phyloP scores from a whole-genome alignment of 1,284 basidiomycete species.

The Kalmanozyma brasiliensis region DNA sequence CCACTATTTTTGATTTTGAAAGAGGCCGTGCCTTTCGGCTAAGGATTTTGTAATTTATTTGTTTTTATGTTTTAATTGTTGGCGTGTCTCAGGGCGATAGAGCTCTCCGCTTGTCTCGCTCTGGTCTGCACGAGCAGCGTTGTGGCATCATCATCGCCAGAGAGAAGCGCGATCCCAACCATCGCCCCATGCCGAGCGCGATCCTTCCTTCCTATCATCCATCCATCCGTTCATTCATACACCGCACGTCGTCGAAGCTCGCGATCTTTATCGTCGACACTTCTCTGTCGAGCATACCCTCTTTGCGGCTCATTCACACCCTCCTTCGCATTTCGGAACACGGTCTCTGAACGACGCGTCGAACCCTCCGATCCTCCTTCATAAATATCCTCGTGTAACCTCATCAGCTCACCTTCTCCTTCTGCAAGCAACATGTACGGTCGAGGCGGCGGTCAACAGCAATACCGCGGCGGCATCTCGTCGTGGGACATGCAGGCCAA shows the following conservation, averaged over 20 bases:
- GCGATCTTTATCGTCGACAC: slow-evolving; percentile 1
- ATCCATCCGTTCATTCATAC: neutral
- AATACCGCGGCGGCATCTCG: slow-evolving; percentile 40
- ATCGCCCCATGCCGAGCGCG: neutral
- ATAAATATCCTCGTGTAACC: too few species aligned
- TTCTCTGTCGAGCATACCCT: slow-evolving; percentile 1
- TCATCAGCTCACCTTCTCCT: neutral
- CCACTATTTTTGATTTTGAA: too few species aligned
- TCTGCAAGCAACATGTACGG: slow-evolving; percentile 34
- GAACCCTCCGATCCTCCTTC: neutral
- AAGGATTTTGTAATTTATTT: too few species aligned
- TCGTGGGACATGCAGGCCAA: slow-evolving; percentile 44
- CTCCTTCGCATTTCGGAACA: slow-evolving; percentile 10
- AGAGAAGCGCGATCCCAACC: neutral
- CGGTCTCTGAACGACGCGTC: slow-evolving; percentile 8
- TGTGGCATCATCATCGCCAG: too few species aligned
- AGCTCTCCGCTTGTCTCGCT: too few species aligned
- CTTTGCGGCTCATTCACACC: neutral
- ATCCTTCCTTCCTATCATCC: neutral
- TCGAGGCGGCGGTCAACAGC: slow-evolving; percentile 39
- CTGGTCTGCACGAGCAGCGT: too few species aligned
- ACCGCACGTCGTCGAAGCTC: slow-evolving; percentile 1
- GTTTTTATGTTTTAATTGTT: too few species aligned
- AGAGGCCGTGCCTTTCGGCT: too few species aligned
- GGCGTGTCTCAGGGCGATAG: too few species aligned